Conservation (phyloP, 2,329 filamentous ascomycete genomes). For the Fusarium fujikuroi region DNA sequence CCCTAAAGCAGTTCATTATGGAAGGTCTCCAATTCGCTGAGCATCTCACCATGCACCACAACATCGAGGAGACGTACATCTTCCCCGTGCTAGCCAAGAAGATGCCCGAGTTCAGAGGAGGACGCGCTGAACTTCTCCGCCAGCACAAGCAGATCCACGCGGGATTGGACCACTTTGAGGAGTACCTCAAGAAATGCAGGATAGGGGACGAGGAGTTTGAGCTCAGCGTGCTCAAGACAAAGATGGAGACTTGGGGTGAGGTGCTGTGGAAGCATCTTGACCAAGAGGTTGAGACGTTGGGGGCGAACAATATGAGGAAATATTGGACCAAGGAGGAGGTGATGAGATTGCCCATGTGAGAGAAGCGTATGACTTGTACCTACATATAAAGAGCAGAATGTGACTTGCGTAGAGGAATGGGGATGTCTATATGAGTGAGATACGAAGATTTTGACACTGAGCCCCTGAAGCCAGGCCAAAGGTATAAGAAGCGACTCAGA, state of each 20-base stretch:
- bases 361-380: not conserved
- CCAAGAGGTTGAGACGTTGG: constrained; percentile 81
- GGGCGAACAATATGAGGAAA: constrained; percentile 84
- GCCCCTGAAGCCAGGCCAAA: accelerated
- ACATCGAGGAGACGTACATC: constrained; percentile 83
- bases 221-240: constrained; percentile 68
- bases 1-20: constrained; percentile 74
- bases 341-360: constrained; percentile 72
- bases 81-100: constrained; percentile 81
- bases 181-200: constrained; percentile 72
- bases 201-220: constrained; percentile 70
- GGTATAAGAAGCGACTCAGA: not conserved
- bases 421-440: not conserved
- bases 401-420: not conserved
- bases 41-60: constrained; percentile 80
- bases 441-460: not conserved
- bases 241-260: constrained; percentile 81
- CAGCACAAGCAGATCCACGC: constrained; percentile 85
- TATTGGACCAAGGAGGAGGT: constrained; percentile 86
- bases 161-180: constrained; percentile 74
- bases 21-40: constrained; percentile 75
- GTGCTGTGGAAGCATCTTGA: constrained; percentile 87
- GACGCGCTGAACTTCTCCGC: constrained; percentile 68
- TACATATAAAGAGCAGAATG: not conserved
- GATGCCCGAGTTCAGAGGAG: constrained; percentile 78